phyloP scores from a whole-genome alignment of 2,329 filamentous ascomycete genomes.

The Ceratocystis eucalypticola region DNA sequence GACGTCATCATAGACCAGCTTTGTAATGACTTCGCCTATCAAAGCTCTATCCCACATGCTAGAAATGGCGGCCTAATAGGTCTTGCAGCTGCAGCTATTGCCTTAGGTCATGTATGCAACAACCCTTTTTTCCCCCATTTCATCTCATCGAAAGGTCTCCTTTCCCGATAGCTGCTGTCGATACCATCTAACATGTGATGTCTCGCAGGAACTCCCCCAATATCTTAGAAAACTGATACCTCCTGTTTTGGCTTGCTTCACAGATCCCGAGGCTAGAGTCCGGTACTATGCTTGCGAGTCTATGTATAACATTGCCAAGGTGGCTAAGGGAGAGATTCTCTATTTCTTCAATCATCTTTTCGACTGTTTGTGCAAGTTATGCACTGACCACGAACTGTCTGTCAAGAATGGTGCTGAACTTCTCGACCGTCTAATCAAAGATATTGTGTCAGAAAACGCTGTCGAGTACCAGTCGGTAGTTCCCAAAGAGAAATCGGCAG shows the following conservation, averaged over 20 bases:
- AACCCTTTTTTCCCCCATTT: neutral
- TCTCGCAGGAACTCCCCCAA: conserved; percentile 57
- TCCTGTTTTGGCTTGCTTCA: conserved; percentile 92
- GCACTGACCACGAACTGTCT: conserved; percentile 87
- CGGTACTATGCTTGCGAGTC: conserved; percentile 98
- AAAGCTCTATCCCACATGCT: conserved; percentile 90
- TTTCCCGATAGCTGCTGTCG: neutral
- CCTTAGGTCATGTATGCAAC: conserved; percentile 66
- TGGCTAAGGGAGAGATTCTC: conserved; percentile 92
- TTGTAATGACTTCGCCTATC: conserved; percentile 94
- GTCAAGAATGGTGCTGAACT: conserved; percentile 97
- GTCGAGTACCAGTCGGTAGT: conserved; percentile 88
- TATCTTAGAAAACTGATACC: conserved; percentile 92
- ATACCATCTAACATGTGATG: neutral
- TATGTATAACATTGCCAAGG: conserved; percentile 99
- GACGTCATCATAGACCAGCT: conserved; percentile 86
- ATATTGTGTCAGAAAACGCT: conserved; percentile 89
- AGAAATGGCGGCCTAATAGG: conserved; percentile 94
- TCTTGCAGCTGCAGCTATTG: conserved; percentile 87
- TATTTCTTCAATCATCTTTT: conserved; percentile 98
- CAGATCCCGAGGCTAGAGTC: conserved; percentile 92
- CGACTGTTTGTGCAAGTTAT: conserved; percentile 90
- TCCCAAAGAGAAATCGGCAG: conserved; percentile 38
- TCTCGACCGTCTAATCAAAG: conserved; percentile 85
- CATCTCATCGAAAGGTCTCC: conserved; percentile 13